Base-by-base conservation (phyloP, 2,329 filamentous ascomycete genomes). In the Trichoderma harzianum region DNA sequence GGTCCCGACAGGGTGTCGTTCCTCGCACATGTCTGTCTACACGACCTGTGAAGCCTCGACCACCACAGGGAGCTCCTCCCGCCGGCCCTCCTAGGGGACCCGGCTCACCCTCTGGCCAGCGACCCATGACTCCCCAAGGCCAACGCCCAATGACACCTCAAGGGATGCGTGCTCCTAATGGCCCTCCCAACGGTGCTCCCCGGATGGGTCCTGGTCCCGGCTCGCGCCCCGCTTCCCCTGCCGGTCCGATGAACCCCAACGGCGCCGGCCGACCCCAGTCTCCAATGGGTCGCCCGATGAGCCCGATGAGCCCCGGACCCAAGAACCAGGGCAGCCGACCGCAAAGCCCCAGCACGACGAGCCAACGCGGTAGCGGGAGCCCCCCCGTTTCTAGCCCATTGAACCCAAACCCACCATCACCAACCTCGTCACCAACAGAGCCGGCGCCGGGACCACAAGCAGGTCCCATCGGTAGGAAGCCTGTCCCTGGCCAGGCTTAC, bases 21-120 rank as follows among this genome's bases (percentile, higher is more conserved):
- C 96, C 96, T 16, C 90, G 96, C 76, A 97, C 95, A 47, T 99
- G 96, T 83, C 87, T 99, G 64, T 98, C 96, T 16, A 93, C 94
- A 72, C 91, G 94, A 64, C 94, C 95, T 21, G 92, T 98, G 74
- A 98, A 97, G 85, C 93, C 95, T 61, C 92, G 94, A 60, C 85
- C 88, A 53, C 84, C 84, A 24, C 84, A 82, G 69, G 83, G 84
- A 36, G 84, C 88, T 47, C 88, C 85, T 73, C 87, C 88, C 55
- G 55, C 26, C 55, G 77, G 77, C 28, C 73, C 75, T 69, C 73
- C 76, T 32, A 75, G 74, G 60, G 75, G 77, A 55, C 75, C 76
- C 51, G 73, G 73, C 82, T 84, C 18, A 79, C 76, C 73, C 36
- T 72, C 72, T 67, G 75, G 74, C 24, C 80, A 81, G 70, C 78